A percentile compares a stretch with the other conserved stretches of the same genome.
phyloP scores from a whole-genome alignment of 352 stramenopile genomes.

The Phytophthora pinifolia region DNA sequence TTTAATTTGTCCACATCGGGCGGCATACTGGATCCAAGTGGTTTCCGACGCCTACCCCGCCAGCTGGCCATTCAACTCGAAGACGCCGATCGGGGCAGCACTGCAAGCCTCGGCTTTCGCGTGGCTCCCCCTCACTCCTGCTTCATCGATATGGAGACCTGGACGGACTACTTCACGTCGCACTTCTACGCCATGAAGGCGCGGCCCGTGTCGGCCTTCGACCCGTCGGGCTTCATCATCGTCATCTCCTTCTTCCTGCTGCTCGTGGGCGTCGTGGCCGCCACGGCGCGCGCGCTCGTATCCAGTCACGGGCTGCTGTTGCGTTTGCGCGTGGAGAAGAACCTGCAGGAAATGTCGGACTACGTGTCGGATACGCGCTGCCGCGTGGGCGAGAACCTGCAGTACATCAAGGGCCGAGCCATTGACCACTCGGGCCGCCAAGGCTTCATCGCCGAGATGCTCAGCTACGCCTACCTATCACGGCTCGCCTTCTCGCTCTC shows the following conservation, averaged over 20 bases:
- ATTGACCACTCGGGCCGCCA: slow-evolving; percentile 76
- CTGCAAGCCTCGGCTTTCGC: slow-evolving; percentile 2
- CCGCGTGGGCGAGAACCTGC: slow-evolving; percentile 68
- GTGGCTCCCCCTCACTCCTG: slow-evolving; percentile 10
- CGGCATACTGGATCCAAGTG: slow-evolving; percentile 18
- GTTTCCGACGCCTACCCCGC: not conserved
- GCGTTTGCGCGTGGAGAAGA: slow-evolving; percentile 66
- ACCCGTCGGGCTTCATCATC: slow-evolving; percentile 87
- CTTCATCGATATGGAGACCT: slow-evolving; percentile 57
- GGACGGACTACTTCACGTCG: slow-evolving; percentile 70
- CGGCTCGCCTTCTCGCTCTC: slow-evolving; percentile 76
- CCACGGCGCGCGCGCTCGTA: slow-evolving; percentile 45
- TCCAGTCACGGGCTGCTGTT: slow-evolving; percentile 42
- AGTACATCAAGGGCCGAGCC: slow-evolving; percentile 67
- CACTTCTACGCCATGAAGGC: slow-evolving; percentile 88
- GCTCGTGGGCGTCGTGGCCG: slow-evolving; percentile 60
- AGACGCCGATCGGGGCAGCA: not conserved
- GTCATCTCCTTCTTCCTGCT: slow-evolving; percentile 69
- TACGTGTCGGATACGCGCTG: slow-evolving; percentile 70
- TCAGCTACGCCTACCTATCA: slow-evolving; percentile 86
- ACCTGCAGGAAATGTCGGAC: slow-evolving; percentile 75
- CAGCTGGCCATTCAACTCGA: slow-evolving; percentile 17
- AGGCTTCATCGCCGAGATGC: slow-evolving; percentile 87
- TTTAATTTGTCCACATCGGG: slow-evolving; percentile 2
- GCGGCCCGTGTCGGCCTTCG: slow-evolving; percentile 78